Evolutionary conservation across 768 basidiomycete genomes (phyloP).

Genomic region (Hygrocybe punicea): DNA sequence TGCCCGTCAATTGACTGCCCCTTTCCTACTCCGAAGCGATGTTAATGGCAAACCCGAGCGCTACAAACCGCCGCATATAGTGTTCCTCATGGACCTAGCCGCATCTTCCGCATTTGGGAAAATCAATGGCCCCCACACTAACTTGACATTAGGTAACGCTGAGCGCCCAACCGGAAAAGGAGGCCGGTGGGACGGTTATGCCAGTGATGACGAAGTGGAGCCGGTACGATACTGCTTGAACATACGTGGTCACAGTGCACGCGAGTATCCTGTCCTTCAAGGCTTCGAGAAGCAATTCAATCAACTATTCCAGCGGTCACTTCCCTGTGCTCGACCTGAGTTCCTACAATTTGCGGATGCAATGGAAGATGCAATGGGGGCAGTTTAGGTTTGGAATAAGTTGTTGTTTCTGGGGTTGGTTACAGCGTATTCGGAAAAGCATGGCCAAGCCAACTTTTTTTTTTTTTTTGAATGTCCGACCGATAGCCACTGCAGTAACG

Average conservation of each 20-base stretch:
- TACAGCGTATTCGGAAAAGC: no score
- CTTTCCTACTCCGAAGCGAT: neutral
- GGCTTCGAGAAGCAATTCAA: neutral
- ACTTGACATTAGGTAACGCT: neutral
- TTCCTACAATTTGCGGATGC: neutral
- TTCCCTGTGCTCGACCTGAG: neutral
- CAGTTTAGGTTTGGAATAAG: neutral
- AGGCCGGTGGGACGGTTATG: neutral
- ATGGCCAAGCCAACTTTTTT: no score
- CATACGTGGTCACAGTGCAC: neutral
- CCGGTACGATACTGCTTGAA: neutral
- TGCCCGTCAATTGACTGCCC: conserved; percentile 2
- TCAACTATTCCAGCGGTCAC: neutral
- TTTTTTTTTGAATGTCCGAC: no score
- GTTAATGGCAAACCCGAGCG: neutral
- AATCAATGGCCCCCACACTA: neutral
- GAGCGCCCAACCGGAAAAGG: neutral
- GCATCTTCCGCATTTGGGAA: conserved; percentile 1
- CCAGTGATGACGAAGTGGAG: neutral
- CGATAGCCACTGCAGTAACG: no score
- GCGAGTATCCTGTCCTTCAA: neutral
- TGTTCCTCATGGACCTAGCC: conserved; percentile 5
- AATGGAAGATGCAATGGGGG: neutral
- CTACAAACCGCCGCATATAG: conserved; percentile 4
- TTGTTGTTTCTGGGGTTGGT: no score